phyloP scores from a whole-genome alignment of 148 eudicot genomes.

The Vaccinium myrtillus region DNA sequence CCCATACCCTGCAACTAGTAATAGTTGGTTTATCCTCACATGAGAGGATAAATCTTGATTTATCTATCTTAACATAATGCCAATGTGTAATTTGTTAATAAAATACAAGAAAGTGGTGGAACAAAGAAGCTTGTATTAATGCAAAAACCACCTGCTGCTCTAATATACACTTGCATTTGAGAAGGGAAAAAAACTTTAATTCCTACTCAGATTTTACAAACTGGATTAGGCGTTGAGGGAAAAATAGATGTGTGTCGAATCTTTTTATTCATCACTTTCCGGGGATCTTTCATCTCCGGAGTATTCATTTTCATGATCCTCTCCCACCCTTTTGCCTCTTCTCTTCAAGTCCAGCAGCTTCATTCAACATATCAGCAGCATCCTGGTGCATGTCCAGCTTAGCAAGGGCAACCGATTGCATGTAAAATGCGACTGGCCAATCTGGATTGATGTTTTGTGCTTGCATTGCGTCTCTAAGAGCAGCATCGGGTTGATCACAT shows the following conservation, averaged over 20 bases:
- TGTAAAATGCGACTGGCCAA: conserved; percentile 89
- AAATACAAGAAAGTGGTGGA: background rate
- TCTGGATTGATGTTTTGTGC: conserved; percentile 78
- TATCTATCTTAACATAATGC: background rate
- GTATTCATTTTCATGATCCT: conserved; percentile 23
- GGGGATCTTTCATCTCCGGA: background rate
- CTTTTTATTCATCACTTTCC: conserved; percentile 1
- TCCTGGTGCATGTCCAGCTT: conserved; percentile 90
- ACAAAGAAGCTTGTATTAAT: background rate
- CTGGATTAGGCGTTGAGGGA: background rate
- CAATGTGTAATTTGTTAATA: background rate
- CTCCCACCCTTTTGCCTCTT: conserved; percentile 66
- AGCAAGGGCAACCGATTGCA: conserved; percentile 85
- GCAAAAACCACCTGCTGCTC: background rate
- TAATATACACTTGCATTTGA: conserved; percentile 14
- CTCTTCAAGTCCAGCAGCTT: conserved; percentile 76
- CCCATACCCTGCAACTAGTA: background rate
- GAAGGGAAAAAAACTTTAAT: background rate
- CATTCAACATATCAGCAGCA: conserved; percentile 76
- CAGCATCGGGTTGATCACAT: conserved; percentile 51
- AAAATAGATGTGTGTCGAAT: conserved; percentile 3
- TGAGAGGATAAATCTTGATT: background rate
- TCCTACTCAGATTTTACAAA: conserved; percentile 6
- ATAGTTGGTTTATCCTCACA: background rate
- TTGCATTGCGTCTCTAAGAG: conserved; percentile 81